phyloP scores from a whole-genome alignment of 139 green algal genomes.

The Coccomyxa sp. region DNA sequence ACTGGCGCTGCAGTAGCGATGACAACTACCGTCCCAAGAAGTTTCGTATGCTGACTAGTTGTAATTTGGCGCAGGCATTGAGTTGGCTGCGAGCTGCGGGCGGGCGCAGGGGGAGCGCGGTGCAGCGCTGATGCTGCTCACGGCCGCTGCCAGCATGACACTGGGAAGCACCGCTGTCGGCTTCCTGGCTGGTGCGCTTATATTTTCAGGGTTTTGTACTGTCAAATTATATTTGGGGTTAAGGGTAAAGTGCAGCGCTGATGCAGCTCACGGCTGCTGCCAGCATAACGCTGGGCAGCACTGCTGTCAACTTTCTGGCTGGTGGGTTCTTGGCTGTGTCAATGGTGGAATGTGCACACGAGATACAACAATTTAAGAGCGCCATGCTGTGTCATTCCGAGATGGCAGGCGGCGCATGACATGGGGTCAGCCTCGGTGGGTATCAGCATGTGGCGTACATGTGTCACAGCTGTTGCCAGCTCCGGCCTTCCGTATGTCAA shows the following conservation, averaged over 20 bases:
- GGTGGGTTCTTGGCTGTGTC: no score
- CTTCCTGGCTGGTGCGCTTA: constrained; percentile 43
- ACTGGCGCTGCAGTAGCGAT: neutral
- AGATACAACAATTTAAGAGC: no score
- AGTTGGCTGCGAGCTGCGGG: constrained; percentile 47
- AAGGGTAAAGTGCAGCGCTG: constrained; percentile 43
- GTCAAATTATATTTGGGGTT: no score
- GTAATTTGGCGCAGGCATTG: constrained; percentile 33
- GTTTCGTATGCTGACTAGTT: neutral
- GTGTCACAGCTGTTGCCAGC: no score
- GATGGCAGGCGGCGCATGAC: no score
- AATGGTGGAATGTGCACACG: no score
- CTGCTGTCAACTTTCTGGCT: constrained; percentile 46
- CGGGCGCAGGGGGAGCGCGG: constrained; percentile 30
- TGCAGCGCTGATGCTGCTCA: constrained; percentile 57
- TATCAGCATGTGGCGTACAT: no score
- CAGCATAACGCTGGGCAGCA: constrained; percentile 47
- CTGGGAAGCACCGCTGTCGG: constrained; percentile 49
- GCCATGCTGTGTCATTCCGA: no score
- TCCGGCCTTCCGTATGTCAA: no score
- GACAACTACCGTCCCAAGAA: neutral
- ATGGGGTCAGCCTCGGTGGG: no score
- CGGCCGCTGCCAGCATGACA: constrained; percentile 45
- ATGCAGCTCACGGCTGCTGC: constrained; percentile 60
- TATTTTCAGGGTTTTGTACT: no score